Evolutionary conservation across 148 eudicot genomes (phyloP).

Genomic region (Tetragonia tetragonoides): DNA sequence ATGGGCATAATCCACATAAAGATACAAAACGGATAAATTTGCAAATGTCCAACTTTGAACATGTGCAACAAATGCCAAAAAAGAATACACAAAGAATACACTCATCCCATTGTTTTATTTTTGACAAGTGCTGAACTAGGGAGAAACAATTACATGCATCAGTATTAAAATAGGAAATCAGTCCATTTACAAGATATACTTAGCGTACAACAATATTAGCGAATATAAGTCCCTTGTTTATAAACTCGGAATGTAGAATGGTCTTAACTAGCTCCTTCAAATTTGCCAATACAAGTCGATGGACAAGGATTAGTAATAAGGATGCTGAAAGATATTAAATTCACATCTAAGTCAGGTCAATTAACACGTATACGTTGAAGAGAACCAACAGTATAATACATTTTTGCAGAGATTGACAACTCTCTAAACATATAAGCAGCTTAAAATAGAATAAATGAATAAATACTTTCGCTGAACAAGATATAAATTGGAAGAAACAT

Average conservation of each 20-base stretch:
- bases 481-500: not conserved
- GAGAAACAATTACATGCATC: slow-evolving; percentile 20
- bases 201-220: slow-evolving; percentile 7
- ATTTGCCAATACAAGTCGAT: slow-evolving; percentile 75
- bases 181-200: slow-evolving; percentile 29
- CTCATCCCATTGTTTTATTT: slow-evolving; percentile 12
- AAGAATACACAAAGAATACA: slow-evolving; percentile 1
- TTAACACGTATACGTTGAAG: not conserved
- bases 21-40: not conserved
- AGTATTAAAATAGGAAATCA: not conserved
- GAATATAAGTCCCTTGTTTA: slow-evolving; percentile 41
- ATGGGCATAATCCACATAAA: not conserved
- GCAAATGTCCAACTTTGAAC: not conserved
- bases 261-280: slow-evolving; percentile 74
- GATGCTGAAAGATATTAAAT: not conserved
- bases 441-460: not conserved
- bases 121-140: slow-evolving; percentile 18
- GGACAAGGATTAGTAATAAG: too few relatives aligned
- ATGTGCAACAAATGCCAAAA: slow-evolving; percentile 1
- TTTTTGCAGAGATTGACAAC: not conserved
- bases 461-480: not conserved
- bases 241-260: slow-evolving; percentile 65
- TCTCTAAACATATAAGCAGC: not conserved
- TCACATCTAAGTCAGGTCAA: not conserved
- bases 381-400: not conserved